Evolutionary conservation across 2,329 filamentous ascomycete genomes (phyloP).

Genomic region (Aspergillus sp.): DNA sequence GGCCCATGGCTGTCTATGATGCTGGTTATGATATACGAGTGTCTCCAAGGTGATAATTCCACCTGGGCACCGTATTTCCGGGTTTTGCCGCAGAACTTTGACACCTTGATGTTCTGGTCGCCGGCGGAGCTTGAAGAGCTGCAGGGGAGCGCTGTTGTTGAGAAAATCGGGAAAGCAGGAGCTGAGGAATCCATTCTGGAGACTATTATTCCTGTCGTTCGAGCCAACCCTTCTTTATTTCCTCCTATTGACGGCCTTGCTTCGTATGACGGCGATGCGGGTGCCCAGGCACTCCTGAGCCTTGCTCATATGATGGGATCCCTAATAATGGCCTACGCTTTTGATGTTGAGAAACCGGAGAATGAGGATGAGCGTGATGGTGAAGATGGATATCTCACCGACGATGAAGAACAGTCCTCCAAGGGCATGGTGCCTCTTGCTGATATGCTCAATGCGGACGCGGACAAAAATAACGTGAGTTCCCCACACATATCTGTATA

Average conservation of each 20-base stretch:
- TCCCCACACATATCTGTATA: neutral
- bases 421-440: conserved; percentile 92
- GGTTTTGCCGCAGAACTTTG: conserved; percentile 69
- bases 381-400: conserved; percentile 54
- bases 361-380: conserved; percentile 54
- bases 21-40: conserved; percentile 77
- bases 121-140: conserved; percentile 67
- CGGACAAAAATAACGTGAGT: conserved; percentile 72
- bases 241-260: conserved; percentile 38
- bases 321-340: conserved; percentile 89
- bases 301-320: conserved; percentile 79
- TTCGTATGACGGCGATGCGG: conserved; percentile 39
- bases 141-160: conserved; percentile 72
- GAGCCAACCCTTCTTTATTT: conserved; percentile 43
- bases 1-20: conserved; percentile 63
- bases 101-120: conserved; percentile 90
- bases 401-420: conserved; percentile 63
- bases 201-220: conserved; percentile 54
- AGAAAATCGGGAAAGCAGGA: conserved; percentile 71
- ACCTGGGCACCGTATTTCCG: conserved; percentile 76
- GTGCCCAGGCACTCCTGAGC: conserved; percentile 50
- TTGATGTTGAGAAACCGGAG: conserved; percentile 68
- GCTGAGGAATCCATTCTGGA: conserved; percentile 69
- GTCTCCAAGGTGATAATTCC: conserved; percentile 59
- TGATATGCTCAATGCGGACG: conserved; percentile 86